These are phyloP conservation scores for Zea luxurians DNA, from an alignment of 176 grass and related monocot species.

Conservation along the genomic window DNA sequence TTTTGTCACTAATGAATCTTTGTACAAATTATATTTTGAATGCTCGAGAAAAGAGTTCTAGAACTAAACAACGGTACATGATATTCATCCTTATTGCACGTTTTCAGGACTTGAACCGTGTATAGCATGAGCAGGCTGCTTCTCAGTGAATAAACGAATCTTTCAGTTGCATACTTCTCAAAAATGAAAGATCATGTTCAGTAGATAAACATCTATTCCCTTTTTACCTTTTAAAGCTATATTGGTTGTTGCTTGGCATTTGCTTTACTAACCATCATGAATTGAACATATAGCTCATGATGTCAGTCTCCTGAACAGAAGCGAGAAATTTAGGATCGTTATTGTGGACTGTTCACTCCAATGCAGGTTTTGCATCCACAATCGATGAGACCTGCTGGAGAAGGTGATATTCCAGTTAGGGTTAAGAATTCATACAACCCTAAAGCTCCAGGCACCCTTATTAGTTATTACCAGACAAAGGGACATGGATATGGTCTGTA, in stretches of 20 bases:
- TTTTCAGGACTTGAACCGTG: not conserved
- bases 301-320: not conserved
- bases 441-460: slow-evolving; percentile 75
- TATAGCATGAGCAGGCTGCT: not conserved
- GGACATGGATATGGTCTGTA: slow-evolving; percentile 80
- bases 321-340: slow-evolving; percentile 16
- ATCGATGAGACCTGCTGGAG: slow-evolving; percentile 92
- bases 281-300: not conserved
- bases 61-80: not conserved
- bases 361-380: slow-evolving; percentile 88
- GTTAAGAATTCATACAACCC: slow-evolving; percentile 98
- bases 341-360: slow-evolving; percentile 1
- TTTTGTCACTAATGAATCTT: not conserved
- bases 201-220: not conserved
- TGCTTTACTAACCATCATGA: slow-evolving; percentile 5
- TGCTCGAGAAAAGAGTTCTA: not conserved
- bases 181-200: not conserved
- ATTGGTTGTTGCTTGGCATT: not conserved
- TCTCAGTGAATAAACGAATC: slow-evolving; percentile 10
- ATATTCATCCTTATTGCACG: not conserved
- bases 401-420: slow-evolving; percentile 90
- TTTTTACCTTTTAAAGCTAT: not conserved
- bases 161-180: not conserved
- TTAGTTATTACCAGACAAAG: slow-evolving; percentile 75
- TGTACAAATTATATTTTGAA: not conserved